Evolutionary conservation across 1,284 basidiomycete genomes (phyloP).

Genomic region (Thecaphora thlaspeos): DNA sequence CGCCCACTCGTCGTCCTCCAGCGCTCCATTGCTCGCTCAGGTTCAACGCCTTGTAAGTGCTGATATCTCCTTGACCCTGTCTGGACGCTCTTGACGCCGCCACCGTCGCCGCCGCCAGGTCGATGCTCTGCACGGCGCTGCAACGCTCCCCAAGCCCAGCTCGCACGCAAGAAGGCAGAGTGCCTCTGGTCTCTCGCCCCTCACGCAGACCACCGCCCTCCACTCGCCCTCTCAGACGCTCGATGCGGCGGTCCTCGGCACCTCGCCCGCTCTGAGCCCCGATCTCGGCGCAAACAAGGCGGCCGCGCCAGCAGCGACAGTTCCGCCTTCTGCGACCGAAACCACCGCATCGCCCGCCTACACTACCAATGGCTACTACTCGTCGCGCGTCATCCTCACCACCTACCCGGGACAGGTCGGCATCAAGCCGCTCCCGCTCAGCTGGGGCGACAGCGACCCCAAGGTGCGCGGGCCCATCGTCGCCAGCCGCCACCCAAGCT

Average conservation of each 20-base stretch:
- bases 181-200: conserved; percentile 34
- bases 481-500: conserved; percentile 78
- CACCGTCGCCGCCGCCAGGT: no score
- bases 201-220: conserved; percentile 27
- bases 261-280: conserved; percentile 45
- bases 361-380: conserved; percentile 34
- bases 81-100: no score
- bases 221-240: conserved; percentile 42
- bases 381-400: conserved; percentile 43
- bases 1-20: no score
- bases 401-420: conserved; percentile 49
- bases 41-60: no score
- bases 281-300: conserved; percentile 16
- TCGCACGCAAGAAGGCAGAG: conserved; percentile 30
- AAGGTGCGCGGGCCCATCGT: conserved; percentile 78
- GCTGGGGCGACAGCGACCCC: conserved; percentile 76
- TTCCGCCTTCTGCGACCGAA: neutral
- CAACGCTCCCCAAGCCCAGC: conserved; percentile 31
- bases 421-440: conserved; percentile 74
- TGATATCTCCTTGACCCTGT: no score
- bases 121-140: conserved; percentile 35
- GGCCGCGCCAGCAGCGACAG: neutral
- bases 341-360: conserved; percentile 6
- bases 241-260: conserved; percentile 12
- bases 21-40: no score